Conservation (phyloP, 352 stramenopile species). For the Phytophthora meadii region DNA sequence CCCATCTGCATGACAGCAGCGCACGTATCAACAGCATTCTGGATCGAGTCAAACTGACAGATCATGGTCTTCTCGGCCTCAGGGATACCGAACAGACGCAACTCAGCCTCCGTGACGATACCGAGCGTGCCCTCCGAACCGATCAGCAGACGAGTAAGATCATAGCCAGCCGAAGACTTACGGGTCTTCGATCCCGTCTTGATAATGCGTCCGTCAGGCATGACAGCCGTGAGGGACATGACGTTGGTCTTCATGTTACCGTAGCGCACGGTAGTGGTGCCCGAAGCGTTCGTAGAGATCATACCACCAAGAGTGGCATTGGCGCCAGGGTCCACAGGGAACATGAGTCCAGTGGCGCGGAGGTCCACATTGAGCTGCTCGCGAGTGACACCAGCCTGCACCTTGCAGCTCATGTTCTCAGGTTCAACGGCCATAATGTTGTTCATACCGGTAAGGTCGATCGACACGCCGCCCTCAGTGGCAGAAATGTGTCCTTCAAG, state of each 20-base stretch:
- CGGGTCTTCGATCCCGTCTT: slow-evolving; percentile 92
- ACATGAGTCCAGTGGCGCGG: slow-evolving; percentile 92
- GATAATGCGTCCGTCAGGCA: slow-evolving; percentile 90
- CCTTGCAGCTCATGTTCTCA: slow-evolving; percentile 91
- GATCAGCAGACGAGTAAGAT: slow-evolving; percentile 95
- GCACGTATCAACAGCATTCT: slow-evolving; percentile 85
- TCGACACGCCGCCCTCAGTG: slow-evolving; percentile 87
- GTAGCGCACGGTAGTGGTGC: slow-evolving; percentile 92
- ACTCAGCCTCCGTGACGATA: slow-evolving; percentile 94
- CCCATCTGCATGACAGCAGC: slow-evolving; percentile 90
- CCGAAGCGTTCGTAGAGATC: slow-evolving; percentile 91
- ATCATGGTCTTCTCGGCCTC: slow-evolving; percentile 92
- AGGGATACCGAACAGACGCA: slow-evolving; percentile 94
- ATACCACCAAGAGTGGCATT: slow-evolving; percentile 98
- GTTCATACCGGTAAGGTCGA: slow-evolving; percentile 92
- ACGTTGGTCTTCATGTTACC: slow-evolving; percentile 98
- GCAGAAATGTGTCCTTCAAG: slow-evolving; percentile 97
- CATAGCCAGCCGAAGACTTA: slow-evolving; percentile 98
- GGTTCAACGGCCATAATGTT: slow-evolving; percentile 68
- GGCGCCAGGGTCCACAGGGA: slow-evolving; percentile 97
- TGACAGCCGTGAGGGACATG: slow-evolving; percentile 92
- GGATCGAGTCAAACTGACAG: slow-evolving; percentile 93
- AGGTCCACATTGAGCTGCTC: slow-evolving; percentile 92
- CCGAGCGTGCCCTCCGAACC: slow-evolving; percentile 96
- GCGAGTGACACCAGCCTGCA: slow-evolving; percentile 95